Percentiles rank a stretch among this genome's conserved stretches.
These are phyloP conservation scores for Suillus bovinus DNA, from an alignment of 768 basidiomycete species.

Conservation along the genomic window DNA sequence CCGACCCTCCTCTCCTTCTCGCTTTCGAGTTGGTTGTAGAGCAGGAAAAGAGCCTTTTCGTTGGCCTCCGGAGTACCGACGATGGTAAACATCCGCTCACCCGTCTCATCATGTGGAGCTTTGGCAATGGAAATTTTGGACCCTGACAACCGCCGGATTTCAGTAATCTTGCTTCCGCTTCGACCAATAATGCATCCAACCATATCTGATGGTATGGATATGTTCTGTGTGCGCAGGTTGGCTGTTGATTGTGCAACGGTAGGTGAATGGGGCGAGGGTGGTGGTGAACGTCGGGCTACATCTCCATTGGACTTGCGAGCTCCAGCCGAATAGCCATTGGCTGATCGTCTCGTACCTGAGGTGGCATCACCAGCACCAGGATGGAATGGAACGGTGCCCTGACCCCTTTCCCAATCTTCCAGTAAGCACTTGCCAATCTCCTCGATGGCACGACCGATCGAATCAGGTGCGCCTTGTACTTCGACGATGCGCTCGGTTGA, in stretches of 20 bases:
- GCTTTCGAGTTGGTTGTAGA: conserved; percentile 96
- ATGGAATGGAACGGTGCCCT: conserved; percentile 94
- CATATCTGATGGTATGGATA: conserved; percentile 99
- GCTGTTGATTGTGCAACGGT: conserved; percentile 58
- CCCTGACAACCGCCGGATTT: conserved; percentile 96
- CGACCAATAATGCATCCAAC: conserved; percentile 96
- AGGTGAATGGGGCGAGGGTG: conserved; percentile 39
- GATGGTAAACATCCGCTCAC: conserved; percentile 99
- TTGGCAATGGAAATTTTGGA: conserved; percentile 99
- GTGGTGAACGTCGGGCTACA: conserved; percentile 39
- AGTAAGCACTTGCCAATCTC: conserved; percentile 95
- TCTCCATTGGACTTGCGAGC: conserved; percentile 72
- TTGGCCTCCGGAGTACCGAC: conserved; percentile 94
- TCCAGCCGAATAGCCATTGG: conserved; percentile 50
- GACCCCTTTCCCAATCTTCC: conserved; percentile 95
- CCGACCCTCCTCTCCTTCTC: conserved; percentile 95
- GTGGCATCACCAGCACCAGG: conserved; percentile 85
- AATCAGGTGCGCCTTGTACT: conserved; percentile 90
- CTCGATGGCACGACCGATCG: conserved; percentile 90
- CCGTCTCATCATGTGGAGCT: conserved; percentile 98
- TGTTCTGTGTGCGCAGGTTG: conserved; percentile 96
- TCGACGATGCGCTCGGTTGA: conserved; percentile 99
- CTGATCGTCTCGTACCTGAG: conserved; percentile 46
- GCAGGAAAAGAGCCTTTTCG: conserved; percentile 95
- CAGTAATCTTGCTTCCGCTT: conserved; percentile 97